These are phyloP conservation scores for Eucalyptus urophylla DNA, from an alignment of 345 rosid species.

Conservation along the genomic window DNA sequence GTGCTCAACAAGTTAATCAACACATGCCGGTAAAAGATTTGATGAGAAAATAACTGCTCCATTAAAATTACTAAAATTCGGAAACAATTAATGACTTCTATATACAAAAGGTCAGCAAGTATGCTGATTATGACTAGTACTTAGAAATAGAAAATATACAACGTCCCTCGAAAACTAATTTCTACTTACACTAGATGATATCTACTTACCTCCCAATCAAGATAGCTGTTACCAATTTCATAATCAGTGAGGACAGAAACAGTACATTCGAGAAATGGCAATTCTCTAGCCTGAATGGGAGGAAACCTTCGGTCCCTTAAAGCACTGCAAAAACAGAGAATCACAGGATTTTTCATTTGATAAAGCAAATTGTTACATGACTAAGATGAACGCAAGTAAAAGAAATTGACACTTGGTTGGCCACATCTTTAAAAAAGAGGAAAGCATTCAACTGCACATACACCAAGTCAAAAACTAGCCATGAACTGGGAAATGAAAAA, in stretches of 20 bases:
- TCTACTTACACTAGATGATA: not conserved
- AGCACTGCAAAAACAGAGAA: constrained; percentile 39
- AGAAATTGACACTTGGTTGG: not conserved
- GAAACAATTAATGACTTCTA: not conserved
- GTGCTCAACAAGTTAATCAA: not conserved
- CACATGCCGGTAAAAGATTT: not conserved
- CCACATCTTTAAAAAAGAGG: not conserved
- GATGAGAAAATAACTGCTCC: not conserved
- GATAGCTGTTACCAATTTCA: constrained; percentile 69
- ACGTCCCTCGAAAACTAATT: not conserved
- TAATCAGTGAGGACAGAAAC: constrained; percentile 80
- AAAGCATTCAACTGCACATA: not conserved
- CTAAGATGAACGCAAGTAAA: not conserved
- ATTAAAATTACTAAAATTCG: not conserved
- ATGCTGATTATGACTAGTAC: not conserved
- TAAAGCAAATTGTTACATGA: not conserved
- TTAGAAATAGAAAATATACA: not conserved
- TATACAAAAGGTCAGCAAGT: not conserved
- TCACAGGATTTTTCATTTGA: not conserved
- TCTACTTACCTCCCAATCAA: constrained; percentile 89
- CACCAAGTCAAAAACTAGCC: not conserved
- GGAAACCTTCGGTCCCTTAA: constrained; percentile 95
- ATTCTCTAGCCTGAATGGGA: constrained; percentile 84
- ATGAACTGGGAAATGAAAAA: not conserved
- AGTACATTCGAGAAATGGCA: constrained; percentile 86